Evolutionary conservation across 176 grass and related monocot species (phyloP).

Genomic region (Zoysia pacifica): DNA sequence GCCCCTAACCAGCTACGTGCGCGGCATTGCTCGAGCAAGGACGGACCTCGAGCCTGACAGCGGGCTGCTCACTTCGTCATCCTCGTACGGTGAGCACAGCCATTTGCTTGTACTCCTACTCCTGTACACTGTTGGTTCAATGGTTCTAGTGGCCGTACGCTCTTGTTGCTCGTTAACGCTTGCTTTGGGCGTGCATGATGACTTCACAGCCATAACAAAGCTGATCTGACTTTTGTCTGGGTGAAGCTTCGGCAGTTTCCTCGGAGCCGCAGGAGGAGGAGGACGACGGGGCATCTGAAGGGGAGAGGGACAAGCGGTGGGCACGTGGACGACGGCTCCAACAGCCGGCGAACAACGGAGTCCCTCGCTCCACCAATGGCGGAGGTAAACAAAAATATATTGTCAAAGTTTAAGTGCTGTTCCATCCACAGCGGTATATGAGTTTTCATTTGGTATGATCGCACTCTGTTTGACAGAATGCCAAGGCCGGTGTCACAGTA

Average conservation of each 20-base stretch:
- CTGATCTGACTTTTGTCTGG: constrained; percentile 17
- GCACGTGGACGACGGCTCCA: neutral
- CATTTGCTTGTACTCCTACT: constrained; percentile 10
- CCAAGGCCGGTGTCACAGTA: constrained; percentile 42
- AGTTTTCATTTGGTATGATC: neutral
- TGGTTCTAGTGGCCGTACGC: neutral
- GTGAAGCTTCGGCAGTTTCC: constrained; percentile 47
- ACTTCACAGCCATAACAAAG: constrained; percentile 5
- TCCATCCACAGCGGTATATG: neutral
- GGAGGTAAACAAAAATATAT: constrained; percentile 26
- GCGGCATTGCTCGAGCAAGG: constrained; percentile 6
- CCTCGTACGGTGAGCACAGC: constrained; percentile 44
- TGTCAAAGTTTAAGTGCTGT: neutral
- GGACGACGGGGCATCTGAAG: too few relatives aligned
- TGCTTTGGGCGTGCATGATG: neutral
- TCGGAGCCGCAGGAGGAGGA: constrained; percentile 31
- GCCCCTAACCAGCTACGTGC: constrained; percentile 44
- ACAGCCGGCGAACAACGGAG: constrained; percentile 8
- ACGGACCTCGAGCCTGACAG: constrained; percentile 32
- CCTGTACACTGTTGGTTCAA: neutral
- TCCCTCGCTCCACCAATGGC: neutral
- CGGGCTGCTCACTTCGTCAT: constrained; percentile 31
- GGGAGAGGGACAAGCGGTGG: constrained; percentile 28
- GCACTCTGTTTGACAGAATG: constrained; percentile 56
- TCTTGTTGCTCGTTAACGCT: constrained; percentile 23